Percentiles rank a stretch among this genome's conserved stretches.
Conservation (phyloP, 2,329 filamentous ascomycete species). For the Arthroderma sp. region DNA sequence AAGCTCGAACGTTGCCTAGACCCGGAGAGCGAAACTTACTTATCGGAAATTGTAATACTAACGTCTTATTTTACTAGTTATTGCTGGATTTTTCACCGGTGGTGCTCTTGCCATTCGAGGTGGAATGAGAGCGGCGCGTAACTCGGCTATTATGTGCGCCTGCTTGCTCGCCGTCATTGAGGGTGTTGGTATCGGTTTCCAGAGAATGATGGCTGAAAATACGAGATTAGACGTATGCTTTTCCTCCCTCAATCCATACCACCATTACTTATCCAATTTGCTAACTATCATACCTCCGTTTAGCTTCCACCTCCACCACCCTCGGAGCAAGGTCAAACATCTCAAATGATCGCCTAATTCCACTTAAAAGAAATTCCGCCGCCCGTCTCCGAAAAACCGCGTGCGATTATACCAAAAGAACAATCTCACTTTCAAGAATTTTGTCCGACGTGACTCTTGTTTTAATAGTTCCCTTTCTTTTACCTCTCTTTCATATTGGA, state of each 20-base stretch:
- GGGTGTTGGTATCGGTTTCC: constrained; percentile 90
- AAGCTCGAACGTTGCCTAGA: not conserved
- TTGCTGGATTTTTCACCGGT: constrained; percentile 92
- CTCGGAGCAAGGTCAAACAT: not conserved
- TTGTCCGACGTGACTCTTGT: too few species aligned
- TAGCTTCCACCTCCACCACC: constrained; percentile 1
- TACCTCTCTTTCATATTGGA: too few species aligned
- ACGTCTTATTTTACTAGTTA: constrained; percentile 39
- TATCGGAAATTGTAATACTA: not conserved
- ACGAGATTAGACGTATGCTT: constrained; percentile 60
- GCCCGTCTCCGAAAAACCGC: too few species aligned
- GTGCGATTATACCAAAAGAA: not conserved
- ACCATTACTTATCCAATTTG: not conserved
- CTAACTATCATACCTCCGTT: not conserved
- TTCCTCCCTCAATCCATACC: not conserved
- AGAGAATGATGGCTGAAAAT: constrained; percentile 82
- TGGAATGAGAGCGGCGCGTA: constrained; percentile 80
- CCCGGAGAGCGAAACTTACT: not conserved
- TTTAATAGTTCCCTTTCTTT: too few species aligned
- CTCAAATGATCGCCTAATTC: constrained; percentile 1
- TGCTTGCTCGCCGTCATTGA: constrained; percentile 92
- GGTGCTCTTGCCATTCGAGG: constrained; percentile 84
- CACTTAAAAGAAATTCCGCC: too few species aligned
- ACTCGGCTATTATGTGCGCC: constrained; percentile 91
- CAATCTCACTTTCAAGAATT: not conserved